Evolutionary conservation across 495 filamentous ascomycete genomes (phyloP), one percentile per base, ranked within the genome.

Genomic region (Podospora pseudopauciseta): DNA sequence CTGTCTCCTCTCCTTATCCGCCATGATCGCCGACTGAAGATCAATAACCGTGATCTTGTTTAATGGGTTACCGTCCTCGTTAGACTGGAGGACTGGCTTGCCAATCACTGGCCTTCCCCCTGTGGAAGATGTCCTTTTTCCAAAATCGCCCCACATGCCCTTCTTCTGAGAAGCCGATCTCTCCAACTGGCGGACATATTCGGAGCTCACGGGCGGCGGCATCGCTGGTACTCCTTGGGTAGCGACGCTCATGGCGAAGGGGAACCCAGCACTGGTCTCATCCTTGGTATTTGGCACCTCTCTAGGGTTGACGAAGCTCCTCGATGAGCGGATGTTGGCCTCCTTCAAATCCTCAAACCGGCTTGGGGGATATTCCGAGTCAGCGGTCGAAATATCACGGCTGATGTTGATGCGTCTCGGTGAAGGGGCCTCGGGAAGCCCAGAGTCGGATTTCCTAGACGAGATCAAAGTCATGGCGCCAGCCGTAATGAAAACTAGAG

Each of bases 261-360:
- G 65, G 27, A 67, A 68, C 4, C 39, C 67, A 55, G 60, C 34
- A 67, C 67, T 30, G 63, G 63, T 63, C 60, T 77, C 72, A 27
- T 71, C 74, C 54, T 74, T 76, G 44, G 71, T 39, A 23, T 61
- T 68, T 4, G 78, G 71, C 16, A 67, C 70, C 66, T 76, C 67
- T 65, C 75, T 69, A 2, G 74, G 79, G 28, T 78, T 75, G 67
- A 75, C 60, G 54, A 80, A 82, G 3, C 78, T 75, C 1, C 77
- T 77, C 11, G 80, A 76, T 9, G 77, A 74, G 32, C 73, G 75
- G 23, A 79, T 72, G n/a, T 75, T 78, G 11, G 74, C 72, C 18
- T 73, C 74, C 73, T 84, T 84, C 27, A 84, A 66, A 62, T 83
- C 81, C 54, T 84, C 80, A 28, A 80, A 84, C 15, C 80, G 79